Conservation (phyloP, 768 basidiomycete genomes). For the Hericium alpestre region DNA sequence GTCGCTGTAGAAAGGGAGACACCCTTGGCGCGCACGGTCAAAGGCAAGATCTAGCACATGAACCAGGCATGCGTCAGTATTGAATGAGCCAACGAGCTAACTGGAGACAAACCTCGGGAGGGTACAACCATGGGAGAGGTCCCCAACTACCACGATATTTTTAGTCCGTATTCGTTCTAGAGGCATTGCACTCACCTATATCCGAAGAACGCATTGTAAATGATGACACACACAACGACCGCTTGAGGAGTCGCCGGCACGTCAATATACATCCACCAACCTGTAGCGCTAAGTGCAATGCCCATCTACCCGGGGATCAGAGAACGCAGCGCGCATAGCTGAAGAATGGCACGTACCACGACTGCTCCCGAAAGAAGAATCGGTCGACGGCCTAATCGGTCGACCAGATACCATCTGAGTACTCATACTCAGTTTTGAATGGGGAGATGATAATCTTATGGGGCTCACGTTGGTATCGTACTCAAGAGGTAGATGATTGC, state of each 20-base stretch:
- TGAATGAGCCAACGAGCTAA: no score
- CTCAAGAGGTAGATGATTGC: conserved; percentile 70
- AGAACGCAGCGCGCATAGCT: background rate
- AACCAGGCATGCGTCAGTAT: background rate
- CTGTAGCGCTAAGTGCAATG: conserved; percentile 64
- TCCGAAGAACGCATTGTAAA: conserved; percentile 92
- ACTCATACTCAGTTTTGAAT: conserved; percentile 5
- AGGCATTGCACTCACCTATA: conserved; percentile 42
- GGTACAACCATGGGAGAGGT: conserved; percentile 80
- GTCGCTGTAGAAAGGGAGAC: conserved; percentile 90
- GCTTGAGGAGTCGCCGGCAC: conserved; percentile 75
- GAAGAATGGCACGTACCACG: conserved; percentile 36
- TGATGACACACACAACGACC: conserved; percentile 80
- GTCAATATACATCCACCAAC: conserved; percentile 92
- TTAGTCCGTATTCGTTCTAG: background rate
- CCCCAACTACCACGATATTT: conserved; percentile 51
- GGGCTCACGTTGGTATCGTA: conserved; percentile 68
- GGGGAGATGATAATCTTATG: background rate
- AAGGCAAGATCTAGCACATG: conserved; percentile 69
- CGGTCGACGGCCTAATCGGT: conserved; percentile 78
- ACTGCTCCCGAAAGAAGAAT: conserved; percentile 84
- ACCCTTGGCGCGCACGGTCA: conserved; percentile 86
- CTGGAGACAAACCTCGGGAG: conserved; percentile 53
- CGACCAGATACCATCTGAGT: conserved; percentile 84
- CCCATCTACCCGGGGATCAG: conserved; percentile 51